Evolutionary conservation across 352 stramenopile genomes (phyloP).

Genomic region (Phytopythium aichiense): DNA sequence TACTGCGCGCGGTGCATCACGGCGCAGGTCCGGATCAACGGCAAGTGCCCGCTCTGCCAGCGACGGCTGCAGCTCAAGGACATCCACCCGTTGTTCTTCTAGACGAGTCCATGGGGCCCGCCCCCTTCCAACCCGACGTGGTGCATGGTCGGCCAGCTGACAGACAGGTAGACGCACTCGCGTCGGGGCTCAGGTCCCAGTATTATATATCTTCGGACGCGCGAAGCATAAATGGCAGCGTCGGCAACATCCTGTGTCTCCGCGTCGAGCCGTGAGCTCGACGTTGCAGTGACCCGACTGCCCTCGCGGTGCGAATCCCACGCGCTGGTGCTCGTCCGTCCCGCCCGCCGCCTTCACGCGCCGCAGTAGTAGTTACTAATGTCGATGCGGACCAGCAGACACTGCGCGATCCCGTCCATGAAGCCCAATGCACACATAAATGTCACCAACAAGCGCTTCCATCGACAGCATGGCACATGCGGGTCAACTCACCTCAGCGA

Average conservation of each 20-base stretch:
- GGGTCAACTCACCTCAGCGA: conserved; percentile 34
- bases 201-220: conserved; percentile 5
- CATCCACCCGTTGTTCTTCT: conserved; percentile 83
- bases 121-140: not conserved
- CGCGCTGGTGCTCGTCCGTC: no score
- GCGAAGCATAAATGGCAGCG: not conserved
- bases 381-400: conserved; percentile 54
- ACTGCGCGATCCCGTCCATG: conserved; percentile 18
- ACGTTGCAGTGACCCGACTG: not conserved
- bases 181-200: not conserved
- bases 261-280: not conserved
- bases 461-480: not conserved
- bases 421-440: not conserved
- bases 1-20: conserved; percentile 77
- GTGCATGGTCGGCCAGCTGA: not conserved
- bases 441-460: conserved; percentile 9
- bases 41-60: conserved; percentile 77
- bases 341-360: not conserved
- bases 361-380: conserved; percentile 46
- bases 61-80: conserved; percentile 52
- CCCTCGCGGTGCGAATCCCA: not conserved
- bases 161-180: not conserved
- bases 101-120: conserved; percentile 7
- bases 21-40: conserved; percentile 56
- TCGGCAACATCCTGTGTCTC: no score